Conservation (phyloP, 1,284 basidiomycete genomes). For the Leccinum subrobustum region DNA sequence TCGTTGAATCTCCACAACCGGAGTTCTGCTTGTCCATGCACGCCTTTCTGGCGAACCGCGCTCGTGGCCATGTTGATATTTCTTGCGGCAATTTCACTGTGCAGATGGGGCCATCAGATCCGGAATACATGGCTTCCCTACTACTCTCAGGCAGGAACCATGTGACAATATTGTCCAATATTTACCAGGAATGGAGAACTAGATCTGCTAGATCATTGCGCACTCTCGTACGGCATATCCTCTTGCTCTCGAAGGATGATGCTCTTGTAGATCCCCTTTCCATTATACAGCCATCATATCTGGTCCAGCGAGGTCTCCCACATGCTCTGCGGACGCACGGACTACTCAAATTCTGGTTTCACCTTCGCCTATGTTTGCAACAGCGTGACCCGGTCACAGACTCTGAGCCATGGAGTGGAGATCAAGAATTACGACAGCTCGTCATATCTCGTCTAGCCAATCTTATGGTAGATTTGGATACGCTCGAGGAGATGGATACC, state of each 20-base stretch:
- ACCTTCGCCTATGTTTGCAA: constrained; percentile 60
- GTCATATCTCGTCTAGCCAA: constrained; percentile 41
- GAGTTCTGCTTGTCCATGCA: constrained; percentile 21
- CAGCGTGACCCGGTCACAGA: constrained; percentile 10
- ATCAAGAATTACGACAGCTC: constrained; percentile 28
- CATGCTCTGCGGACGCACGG: constrained; percentile 61
- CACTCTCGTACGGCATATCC: constrained; percentile 44
- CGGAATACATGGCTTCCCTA: constrained; percentile 43
- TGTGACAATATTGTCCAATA: constrained; percentile 24
- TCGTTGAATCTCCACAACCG: constrained; percentile 13
- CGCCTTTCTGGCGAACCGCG: constrained; percentile 26
- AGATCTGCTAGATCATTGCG: constrained; percentile 32
- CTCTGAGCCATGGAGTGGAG: constrained; percentile 10
- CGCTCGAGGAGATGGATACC: constrained; percentile 32
- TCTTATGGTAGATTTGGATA: constrained; percentile 47
- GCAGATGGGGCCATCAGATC: constrained; percentile 44
- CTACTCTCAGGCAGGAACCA: constrained; percentile 34
- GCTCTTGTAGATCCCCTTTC: constrained; percentile 70
- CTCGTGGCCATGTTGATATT: constrained; percentile 26
- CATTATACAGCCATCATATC: constrained; percentile 75
- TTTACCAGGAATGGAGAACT: constrained; percentile 28
- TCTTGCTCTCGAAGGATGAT: constrained; percentile 48
- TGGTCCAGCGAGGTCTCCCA: constrained; percentile 71
- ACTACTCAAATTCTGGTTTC: constrained; percentile 68
- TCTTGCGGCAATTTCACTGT: constrained; percentile 31